phyloP scores from a whole-genome alignment of 495 filamentous ascomycete genomes.

The Penicillium ucsense region DNA sequence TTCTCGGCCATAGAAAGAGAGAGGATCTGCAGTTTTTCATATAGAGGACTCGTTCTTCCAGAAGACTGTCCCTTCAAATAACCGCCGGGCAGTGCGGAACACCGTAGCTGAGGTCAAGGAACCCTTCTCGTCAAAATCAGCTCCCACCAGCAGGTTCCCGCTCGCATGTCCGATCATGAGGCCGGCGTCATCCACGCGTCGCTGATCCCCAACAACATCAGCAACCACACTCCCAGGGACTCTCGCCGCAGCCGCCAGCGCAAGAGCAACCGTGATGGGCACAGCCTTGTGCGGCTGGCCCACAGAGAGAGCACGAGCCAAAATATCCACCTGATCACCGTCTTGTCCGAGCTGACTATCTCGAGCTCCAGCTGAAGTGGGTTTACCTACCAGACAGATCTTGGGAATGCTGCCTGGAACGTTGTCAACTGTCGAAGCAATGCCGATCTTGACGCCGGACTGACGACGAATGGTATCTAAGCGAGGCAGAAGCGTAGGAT shows the following conservation, averaged over 20 bases:
- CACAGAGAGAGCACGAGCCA: constrained; percentile 36
- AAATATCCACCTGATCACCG: constrained; percentile 28
- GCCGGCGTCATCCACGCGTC: constrained; percentile 20
- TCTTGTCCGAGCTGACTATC: constrained; percentile 11
- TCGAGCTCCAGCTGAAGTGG: constrained; percentile 11
- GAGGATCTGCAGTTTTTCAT: no score
- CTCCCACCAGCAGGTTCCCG: constrained; percentile 48
- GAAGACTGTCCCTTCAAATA: constrained; percentile 48
- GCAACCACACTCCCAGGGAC: constrained; percentile 29
- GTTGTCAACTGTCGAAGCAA: constrained; percentile 31
- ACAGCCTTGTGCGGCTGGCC: constrained; percentile 57
- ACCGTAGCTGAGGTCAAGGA: constrained; percentile 39
- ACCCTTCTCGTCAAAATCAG: constrained; percentile 30
- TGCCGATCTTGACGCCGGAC: constrained; percentile 54
- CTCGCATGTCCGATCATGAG: constrained; percentile 52
- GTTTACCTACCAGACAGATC: constrained; percentile 49
- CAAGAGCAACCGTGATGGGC: constrained; percentile 11
- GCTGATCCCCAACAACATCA: constrained; percentile 14
- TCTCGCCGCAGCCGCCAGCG: constrained; percentile 43
- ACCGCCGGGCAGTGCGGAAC: constrained; percentile 43
- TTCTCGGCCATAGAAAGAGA: no score
- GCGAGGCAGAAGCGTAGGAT: constrained; percentile 34
- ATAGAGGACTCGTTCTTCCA: constrained; percentile 27
- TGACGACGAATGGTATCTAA: constrained; percentile 53
- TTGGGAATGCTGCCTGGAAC: constrained; percentile 55